These are phyloP conservation scores for Taxillus chinensis DNA, from an alignment of 164 flowering plant genomes.

Conservation along the genomic window DNA sequence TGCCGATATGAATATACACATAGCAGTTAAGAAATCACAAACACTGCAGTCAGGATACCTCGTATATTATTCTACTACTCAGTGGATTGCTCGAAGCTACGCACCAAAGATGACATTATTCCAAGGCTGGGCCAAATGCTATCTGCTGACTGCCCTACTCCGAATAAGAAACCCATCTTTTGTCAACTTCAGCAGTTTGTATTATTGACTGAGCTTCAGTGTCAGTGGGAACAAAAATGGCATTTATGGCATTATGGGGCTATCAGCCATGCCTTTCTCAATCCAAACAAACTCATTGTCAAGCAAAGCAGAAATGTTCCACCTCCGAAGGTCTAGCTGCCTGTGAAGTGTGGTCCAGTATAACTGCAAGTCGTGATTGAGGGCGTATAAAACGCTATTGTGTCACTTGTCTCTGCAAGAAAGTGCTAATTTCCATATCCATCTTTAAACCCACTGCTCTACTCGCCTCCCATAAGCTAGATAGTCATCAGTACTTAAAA, in stretches of 20 bases:
- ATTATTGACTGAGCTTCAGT: slow-evolving; percentile 52
- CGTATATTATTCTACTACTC: no score
- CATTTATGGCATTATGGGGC: slow-evolving; percentile 48
- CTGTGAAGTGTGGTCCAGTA: no score
- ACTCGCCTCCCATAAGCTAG: no score
- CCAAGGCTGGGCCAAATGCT: slow-evolving; percentile 81
- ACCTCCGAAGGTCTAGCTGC: slow-evolving; percentile 35
- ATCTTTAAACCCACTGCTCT: no score
- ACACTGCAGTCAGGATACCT: no score
- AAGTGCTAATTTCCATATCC: no score
- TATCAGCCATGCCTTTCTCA: slow-evolving; percentile 83
- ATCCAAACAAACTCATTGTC: slow-evolving; percentile 36
- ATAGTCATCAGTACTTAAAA: no score
- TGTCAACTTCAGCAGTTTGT: slow-evolving; percentile 84
- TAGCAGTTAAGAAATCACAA: no score
- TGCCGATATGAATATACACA: no score
- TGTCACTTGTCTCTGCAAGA: no score
- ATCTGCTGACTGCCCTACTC: slow-evolving; percentile 59
- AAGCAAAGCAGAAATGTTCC: slow-evolving; percentile 51
- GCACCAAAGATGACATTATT: slow-evolving; percentile 82
- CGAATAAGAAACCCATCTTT: slow-evolving; percentile 69
- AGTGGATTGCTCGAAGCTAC: background rate
- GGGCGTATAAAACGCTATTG: no score
- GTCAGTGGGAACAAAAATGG: slow-evolving; percentile 51
- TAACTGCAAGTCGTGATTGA: no score